Evolutionary conservation across 108 stramenopile species (phyloP), one percentile per base, ranked within the genome.

Genomic region (Skeletonema grethae): DNA sequence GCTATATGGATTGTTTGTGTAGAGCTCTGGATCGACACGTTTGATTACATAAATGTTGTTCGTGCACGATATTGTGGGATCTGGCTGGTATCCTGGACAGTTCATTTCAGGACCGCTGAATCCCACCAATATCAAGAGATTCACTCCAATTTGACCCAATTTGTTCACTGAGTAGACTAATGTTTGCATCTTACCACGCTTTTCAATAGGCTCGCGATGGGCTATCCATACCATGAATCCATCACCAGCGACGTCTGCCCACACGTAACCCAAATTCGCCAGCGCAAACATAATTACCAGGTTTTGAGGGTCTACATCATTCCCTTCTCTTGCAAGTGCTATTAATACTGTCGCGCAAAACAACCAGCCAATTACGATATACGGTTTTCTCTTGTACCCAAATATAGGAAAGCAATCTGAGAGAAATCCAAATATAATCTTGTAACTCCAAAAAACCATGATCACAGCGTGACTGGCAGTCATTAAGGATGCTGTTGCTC

Each of bases 361-460:
- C 11, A 66, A n/a, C 77, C 77, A 78, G 12, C 85, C 85, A 16
- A 81, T 65, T 0, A 70, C 59, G 32, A 86, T 80, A 35, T 86
- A 84, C 6, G 85, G 83, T 65, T 86, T 86, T 28, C 83, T 59
- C 45, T 83, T 83, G 43, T 73, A 84, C 15, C 85, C 85, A 61
- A 59, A 72, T n/a, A 86, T 60, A 1, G 85, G 85, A 45, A 83
- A 76, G 53, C 76, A 82, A 46, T 86, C 85, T 24, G 61, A 64
- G 10, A 84, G 57, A 20, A 86, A 77, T 22, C 85, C 85, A 65
- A 82, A 86, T 0, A 86, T 22, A 13, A 86, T 77, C 53, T 86
- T 82, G 60, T 82, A 85, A 11, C 48, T 48, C 82, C 77, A 79
- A 55, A 83, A 79, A 29, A 83, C 76, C 80, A 77, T 82, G 7